Percentiles rank a stretch among this genome's conserved stretches.
phyloP scores from a whole-genome alignment of 2,329 filamentous ascomycete genomes.

The Fusarium coffeatum region DNA sequence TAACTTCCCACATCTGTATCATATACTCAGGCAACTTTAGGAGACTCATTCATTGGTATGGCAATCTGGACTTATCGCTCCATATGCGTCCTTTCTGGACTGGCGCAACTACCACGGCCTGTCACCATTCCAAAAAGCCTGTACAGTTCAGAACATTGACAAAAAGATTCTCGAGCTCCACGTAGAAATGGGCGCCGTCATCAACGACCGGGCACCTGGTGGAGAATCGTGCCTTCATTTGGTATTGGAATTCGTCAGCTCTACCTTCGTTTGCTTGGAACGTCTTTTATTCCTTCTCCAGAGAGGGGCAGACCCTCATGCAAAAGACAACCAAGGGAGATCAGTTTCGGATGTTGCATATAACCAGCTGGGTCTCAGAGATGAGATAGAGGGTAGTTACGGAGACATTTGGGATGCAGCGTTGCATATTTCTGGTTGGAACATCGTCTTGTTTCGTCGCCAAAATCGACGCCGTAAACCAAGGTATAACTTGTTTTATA shows the following conservation, averaged over 20 bases:
- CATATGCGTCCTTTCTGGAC: background rate
- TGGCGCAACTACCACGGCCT: accelerated
- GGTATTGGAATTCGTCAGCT: background rate
- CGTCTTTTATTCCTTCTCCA: background rate
- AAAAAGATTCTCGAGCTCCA: background rate
- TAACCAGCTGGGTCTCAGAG: background rate
- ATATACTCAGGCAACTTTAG: background rate
- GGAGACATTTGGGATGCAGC: conserved; percentile 25
- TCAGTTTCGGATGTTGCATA: background rate
- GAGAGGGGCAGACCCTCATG: background rate
- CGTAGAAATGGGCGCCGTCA: background rate
- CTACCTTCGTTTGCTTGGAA: background rate
- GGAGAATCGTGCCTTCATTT: background rate
- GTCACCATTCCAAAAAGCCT: background rate
- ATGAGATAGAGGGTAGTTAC: background rate
- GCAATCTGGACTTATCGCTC: conserved; percentile 1
- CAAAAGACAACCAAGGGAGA: background rate
- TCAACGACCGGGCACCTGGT: background rate
- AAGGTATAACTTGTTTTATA: background rate
- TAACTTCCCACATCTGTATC: background rate
- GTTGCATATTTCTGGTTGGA: background rate
- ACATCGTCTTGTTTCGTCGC: background rate
- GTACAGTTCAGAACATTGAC: accelerated
- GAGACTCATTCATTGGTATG: background rate
- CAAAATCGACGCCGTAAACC: background rate